Evolutionary conservation across 1,284 basidiomycete species (phyloP), one percentile per base, ranked within the genome.

Genomic region (Heterobasidion irregulare): DNA sequence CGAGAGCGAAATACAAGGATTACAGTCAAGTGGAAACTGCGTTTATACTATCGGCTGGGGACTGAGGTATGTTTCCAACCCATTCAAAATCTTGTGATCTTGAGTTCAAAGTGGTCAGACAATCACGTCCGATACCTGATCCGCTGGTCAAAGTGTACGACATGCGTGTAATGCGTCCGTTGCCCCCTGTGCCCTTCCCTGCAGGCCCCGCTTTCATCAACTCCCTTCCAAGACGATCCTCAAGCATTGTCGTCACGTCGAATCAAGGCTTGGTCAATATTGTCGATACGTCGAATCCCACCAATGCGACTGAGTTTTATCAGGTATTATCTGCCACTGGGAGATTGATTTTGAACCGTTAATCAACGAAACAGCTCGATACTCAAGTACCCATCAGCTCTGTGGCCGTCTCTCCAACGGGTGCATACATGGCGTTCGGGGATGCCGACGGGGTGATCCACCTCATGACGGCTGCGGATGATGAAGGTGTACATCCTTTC

Each of bases 131-230:
- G 1, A 81, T 91, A 52, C 89, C 92, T 0, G 96, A 98, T 68
- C 91, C 94, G 1, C 75, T 97, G 32, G 90, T 99, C 62, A 96
- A 97, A 70, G 79, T 98, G 9, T 97, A 92, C 66, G 96, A 99
- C 68, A 67, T 94, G 32, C 85, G 96, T 34, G 89, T 80, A 45
- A 81, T 98, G 73, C 83, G 86, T 38, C 76, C 91, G 2, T 79
- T 89, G 33, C 84, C 85, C 0, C 92, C 94, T 0, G 80, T 98
- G 38, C 85, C 92, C 1, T 98, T 98, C 66, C 84, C 92, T 2
- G 82, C 86, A 35, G 91, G 92, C 0, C 94, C 96, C 0, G 84
- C 92, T 0, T 93, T 95, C 65, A 86, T 97, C 59, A 84, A 89
- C 55, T 71, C 90, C 41, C 78, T 98, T 47, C 94, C 96, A 1